Conservation (phyloP, 257 asterid genomes). For the Henckelia pumila region DNA sequence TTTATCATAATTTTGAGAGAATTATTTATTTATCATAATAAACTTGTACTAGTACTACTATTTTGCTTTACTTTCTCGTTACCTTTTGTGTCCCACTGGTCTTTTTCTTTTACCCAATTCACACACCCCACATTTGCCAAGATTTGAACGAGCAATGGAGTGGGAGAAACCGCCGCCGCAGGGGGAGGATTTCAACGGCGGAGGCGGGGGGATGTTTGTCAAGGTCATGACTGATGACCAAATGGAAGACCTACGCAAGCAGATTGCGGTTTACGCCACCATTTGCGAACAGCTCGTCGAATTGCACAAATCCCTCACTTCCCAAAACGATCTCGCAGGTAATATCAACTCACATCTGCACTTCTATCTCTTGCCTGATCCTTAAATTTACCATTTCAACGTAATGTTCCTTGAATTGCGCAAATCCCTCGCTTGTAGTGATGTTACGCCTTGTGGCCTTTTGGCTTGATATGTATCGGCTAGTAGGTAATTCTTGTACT, state of each 20-base stretch:
- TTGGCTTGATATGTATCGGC: background rate
- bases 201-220: conserved; percentile 66
- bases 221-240: conserved; percentile 99
- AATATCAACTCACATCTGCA: background rate
- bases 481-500: background rate
- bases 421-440: too few species aligned
- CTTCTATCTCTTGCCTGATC: background rate
- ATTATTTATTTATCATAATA: too few species aligned
- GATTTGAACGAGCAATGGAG: conserved; percentile 29
- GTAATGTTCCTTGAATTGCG: too few species aligned
- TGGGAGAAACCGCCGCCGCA: conserved; percentile 45
- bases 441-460: too few species aligned
- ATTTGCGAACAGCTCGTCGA: conserved; percentile 93
- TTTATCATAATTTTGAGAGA: too few species aligned
- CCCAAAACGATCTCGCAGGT: conserved; percentile 89
- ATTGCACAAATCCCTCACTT: conserved; percentile 86
- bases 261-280: conserved; percentile 90
- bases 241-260: conserved; percentile 93
- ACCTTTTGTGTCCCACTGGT: conserved; percentile 24
- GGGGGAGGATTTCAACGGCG: conserved; percentile 46
- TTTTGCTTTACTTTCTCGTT: conserved; percentile 38
- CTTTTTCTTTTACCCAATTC: conserved; percentile 24
- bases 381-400: background rate
- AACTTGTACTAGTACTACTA: too few species aligned
- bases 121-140: background rate